Evolutionary conservation across 2,329 filamentous ascomycete genomes (phyloP), one percentile per base, ranked within the genome.

Genomic region (Trichothecium roseum): DNA sequence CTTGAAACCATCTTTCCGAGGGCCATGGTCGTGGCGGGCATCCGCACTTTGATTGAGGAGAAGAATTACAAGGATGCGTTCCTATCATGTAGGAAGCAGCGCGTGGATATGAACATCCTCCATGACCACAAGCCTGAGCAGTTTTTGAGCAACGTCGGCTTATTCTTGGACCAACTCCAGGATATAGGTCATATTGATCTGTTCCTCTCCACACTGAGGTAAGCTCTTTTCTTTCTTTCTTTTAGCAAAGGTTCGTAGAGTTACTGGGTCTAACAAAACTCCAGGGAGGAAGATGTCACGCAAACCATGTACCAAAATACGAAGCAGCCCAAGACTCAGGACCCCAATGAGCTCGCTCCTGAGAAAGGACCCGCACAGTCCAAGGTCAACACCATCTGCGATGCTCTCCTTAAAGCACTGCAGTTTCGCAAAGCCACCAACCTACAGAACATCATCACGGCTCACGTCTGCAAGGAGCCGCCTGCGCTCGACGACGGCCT

Each of bases 31-130:
- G 68, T 98, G 33, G 86, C 87, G 2, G 88, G 87, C 18, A 93
- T 98, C 37, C 76, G 91, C 32, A 74, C 75, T 34, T 76, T 83
- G 35, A 84, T 98, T 35, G 81, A 87, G 36, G 66, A 73, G 22
- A 84, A 83, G 54, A 77, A 91, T 48, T 98, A 95, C 51, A 75
- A 72, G 33, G 76, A 74, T 35, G 91, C 91, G 1, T 98, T 95
- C 53, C 66, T 83, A 16, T 81, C 86, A 42, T 96, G 91, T 54
- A 78, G 91, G 34, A 89, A 80, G 16, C 93, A 98, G 54, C 77
- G 93, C 46, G 91, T 98, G 1, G 91, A 98, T 51, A 88, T 96
- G 82, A 98, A 98, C 51, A 89, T 98, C 41, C 66, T 98, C 3
- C 89, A 94, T 51, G 91, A 98, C 51, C 85, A 96, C 58, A 78